Conservation (phyloP, 148 eudicot species). For the Nyssa sinensis region DNA sequence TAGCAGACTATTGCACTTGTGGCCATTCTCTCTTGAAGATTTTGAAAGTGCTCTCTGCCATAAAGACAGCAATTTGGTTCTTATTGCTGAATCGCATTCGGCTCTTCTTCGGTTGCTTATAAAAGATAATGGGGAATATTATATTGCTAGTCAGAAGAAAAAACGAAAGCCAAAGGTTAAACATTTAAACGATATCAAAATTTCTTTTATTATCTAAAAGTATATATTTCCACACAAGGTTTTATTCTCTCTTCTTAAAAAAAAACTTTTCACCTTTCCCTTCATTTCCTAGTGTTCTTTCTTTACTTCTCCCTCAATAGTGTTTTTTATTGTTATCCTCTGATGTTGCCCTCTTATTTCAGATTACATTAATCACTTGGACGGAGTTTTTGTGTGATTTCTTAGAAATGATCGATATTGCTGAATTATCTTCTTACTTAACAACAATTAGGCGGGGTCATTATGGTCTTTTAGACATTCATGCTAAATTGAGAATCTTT, state of each 20-base stretch:
- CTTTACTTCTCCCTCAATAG: slow-evolving; percentile 1
- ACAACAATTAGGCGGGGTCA: slow-evolving; percentile 86
- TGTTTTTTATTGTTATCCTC: background rate
- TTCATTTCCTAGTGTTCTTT: background rate
- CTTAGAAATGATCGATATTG: slow-evolving; percentile 54
- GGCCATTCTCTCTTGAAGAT: slow-evolving; percentile 85
- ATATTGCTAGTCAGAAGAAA: slow-evolving; percentile 38
- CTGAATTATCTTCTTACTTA: slow-evolving; percentile 44
- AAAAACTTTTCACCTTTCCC: background rate
- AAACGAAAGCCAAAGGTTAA: slow-evolving; percentile 80
- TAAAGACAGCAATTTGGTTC: slow-evolving; percentile 71
- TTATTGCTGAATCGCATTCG: slow-evolving; percentile 77
- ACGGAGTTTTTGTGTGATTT: slow-evolving; percentile 84
- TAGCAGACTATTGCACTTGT: slow-evolving; percentile 70
- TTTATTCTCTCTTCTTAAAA: background rate
- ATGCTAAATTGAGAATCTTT: slow-evolving; percentile 63
- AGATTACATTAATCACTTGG: slow-evolving; percentile 86
- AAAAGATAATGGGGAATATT: slow-evolving; percentile 65
- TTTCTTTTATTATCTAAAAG: background rate
- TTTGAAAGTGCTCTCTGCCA: slow-evolving; percentile 76
- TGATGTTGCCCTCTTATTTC: slow-evolving; percentile 29
- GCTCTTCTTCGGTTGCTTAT: slow-evolving; percentile 79
- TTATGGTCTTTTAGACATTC: slow-evolving; percentile 72
- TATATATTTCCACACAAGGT: background rate
- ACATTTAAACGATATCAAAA: slow-evolving; percentile 13